Evolutionary conservation across 352 stramenopile species (phyloP).

Genomic region (Peronosclerospora sorghi): DNA sequence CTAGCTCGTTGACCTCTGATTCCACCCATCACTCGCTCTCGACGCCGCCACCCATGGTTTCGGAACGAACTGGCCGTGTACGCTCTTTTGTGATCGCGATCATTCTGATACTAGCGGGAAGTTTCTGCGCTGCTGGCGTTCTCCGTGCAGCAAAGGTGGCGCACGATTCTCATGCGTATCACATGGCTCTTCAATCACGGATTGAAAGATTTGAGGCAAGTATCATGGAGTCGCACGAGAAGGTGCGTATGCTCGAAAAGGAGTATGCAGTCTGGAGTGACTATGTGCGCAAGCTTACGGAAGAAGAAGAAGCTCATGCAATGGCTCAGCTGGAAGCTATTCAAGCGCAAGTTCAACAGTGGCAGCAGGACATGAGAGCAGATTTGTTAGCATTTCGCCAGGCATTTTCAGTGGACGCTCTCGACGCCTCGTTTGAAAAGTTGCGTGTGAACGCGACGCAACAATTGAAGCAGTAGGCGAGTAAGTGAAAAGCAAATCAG

Average conservation of each 20-base stretch:
- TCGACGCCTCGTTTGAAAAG: constrained; percentile 34
- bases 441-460: constrained; percentile 18
- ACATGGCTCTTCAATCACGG: constrained; percentile 38
- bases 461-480: constrained; percentile 1
- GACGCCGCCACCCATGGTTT: neutral
- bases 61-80: constrained; percentile 3
- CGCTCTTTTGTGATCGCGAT: constrained; percentile 24
- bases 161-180: constrained; percentile 51
- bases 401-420: constrained; percentile 38
- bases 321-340: constrained; percentile 50
- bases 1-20: neutral
- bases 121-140: constrained; percentile 46
- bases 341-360: constrained; percentile 57
- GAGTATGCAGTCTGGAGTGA: constrained; percentile 67
- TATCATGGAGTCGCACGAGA: constrained; percentile 56
- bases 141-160: constrained; percentile 37
- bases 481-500: constrained; percentile 9
- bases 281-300: constrained; percentile 50
- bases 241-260: constrained; percentile 51
- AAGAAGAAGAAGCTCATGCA: constrained; percentile 59
- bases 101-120: constrained; percentile 24
- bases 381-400: constrained; percentile 53
- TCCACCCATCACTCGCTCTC: neutral
- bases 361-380: constrained; percentile 63
- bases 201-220: constrained; percentile 50